phyloP scores from a whole-genome alignment of 352 stramenopile genomes.

The Phytophthora sp. region DNA sequence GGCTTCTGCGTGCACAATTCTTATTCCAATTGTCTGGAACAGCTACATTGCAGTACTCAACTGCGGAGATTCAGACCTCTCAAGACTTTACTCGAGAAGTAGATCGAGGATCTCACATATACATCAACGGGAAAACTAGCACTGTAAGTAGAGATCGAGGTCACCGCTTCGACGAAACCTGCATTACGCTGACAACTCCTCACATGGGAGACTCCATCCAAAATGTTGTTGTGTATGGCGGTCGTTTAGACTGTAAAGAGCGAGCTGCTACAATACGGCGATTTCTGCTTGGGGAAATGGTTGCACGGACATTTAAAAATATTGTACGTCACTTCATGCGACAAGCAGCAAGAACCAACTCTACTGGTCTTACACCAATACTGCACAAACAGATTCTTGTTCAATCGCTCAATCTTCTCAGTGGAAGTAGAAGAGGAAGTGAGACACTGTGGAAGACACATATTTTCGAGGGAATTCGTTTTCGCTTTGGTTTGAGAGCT shows the following conservation, averaged over 20 bases:
- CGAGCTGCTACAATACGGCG: slow-evolving; percentile 62
- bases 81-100: slow-evolving; percentile 87
- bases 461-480: slow-evolving; percentile 74
- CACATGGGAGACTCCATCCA: slow-evolving; percentile 78
- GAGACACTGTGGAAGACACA: slow-evolving; percentile 78
- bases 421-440: slow-evolving; percentile 56
- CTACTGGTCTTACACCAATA: slow-evolving; percentile 48
- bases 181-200: slow-evolving; percentile 62
- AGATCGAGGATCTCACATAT: slow-evolving; percentile 64
- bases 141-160: slow-evolving; percentile 47
- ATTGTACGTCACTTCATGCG: slow-evolving; percentile 82
- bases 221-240: slow-evolving; percentile 70
- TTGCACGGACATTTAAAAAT: slow-evolving; percentile 89
- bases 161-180: slow-evolving; percentile 62
- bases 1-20: slow-evolving; percentile 81
- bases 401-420: slow-evolving; percentile 73
- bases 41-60: slow-evolving; percentile 85
- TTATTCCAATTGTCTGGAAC: slow-evolving; percentile 75
- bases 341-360: slow-evolving; percentile 29
- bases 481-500: slow-evolving; percentile 69
- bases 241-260: slow-evolving; percentile 61
- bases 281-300: slow-evolving; percentile 86
- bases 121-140: slow-evolving; percentile 67
- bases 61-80: slow-evolving; percentile 72
- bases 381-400: slow-evolving; percentile 59